Evolutionary conservation across 306 rosid genomes (phyloP).

Genomic region (Sesbania bispinosa): DNA sequence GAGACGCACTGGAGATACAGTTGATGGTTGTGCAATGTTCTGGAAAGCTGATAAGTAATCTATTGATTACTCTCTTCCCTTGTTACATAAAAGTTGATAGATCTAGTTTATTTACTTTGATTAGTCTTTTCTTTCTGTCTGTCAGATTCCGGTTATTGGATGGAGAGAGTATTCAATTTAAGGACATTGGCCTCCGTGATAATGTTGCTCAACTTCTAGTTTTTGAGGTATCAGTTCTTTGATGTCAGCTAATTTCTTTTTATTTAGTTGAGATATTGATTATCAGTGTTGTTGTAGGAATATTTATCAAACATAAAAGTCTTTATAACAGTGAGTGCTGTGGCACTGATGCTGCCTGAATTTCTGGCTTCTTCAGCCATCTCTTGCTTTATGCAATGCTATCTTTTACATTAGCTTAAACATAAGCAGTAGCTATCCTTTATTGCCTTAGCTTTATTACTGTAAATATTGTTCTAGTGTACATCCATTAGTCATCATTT

Average conservation of each 20-base stretch:
- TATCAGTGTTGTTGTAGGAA: background rate
- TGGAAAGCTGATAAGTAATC: constrained; percentile 81
- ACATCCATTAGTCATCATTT: constrained; percentile 30
- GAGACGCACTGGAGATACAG: constrained; percentile 82
- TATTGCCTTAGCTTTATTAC: background rate
- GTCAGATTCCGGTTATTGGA: constrained; percentile 64
- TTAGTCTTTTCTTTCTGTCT: constrained; percentile 4
- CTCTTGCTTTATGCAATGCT: background rate
- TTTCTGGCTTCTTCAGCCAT: background rate
- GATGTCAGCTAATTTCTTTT: constrained; percentile 16
- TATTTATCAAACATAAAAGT: background rate
- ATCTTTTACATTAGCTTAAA: constrained; percentile 4
- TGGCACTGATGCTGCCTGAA: constrained; percentile 5
- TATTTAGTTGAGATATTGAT: background rate
- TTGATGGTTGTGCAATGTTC: constrained; percentile 84
- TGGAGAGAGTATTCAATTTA: constrained; percentile 67
- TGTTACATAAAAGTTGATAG: constrained; percentile 19
- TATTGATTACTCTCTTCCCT: background rate
- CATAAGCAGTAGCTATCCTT: background rate
- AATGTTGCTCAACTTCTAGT: constrained; percentile 86
- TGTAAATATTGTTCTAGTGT: constrained; percentile 2
- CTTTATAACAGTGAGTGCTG: background rate
- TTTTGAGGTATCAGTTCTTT: constrained; percentile 62
- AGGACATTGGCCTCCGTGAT: constrained; percentile 71
- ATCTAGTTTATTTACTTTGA: background rate